A percentile compares a stretch with the other conserved stretches of the same genome.
phyloP scores from a whole-genome alignment of 768 basidiomycete species.

The Stropharia rugosoannulata region DNA sequence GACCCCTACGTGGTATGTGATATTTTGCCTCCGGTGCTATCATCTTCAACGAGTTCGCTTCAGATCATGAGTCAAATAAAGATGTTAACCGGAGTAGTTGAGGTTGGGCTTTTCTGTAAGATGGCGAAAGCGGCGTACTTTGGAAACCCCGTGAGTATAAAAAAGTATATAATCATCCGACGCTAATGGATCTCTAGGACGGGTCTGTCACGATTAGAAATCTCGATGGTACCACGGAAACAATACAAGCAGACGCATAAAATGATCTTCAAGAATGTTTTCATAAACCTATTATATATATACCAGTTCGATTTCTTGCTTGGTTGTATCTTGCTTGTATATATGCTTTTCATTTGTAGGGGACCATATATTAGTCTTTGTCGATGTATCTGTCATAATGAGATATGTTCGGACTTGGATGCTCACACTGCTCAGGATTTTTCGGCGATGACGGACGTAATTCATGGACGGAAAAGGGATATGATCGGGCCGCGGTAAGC shows the following conservation, averaged over 20 bases:
- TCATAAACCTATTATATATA: not conserved
- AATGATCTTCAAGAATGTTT: not conserved
- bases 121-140: constrained; percentile 98
- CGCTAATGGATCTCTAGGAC: constrained; percentile 38
- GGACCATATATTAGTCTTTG: not conserved
- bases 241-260: constrained; percentile 18
- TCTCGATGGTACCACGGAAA: constrained; percentile 40
- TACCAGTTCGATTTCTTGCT: constrained; percentile 25
- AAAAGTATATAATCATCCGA: not conserved
- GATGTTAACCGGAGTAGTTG: constrained; percentile 96
- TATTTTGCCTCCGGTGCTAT: not conserved
- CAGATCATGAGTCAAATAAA: constrained; percentile 84
- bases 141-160: constrained; percentile 65
- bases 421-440: too few relatives aligned
- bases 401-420: not conserved
- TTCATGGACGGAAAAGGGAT: not conserved
- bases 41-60: not conserved
- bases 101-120: constrained; percentile 95
- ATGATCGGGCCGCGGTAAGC: constrained; percentile 1
- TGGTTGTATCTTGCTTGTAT: constrained; percentile 8
- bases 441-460: not conserved
- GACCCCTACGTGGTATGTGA: constrained; percentile 59
- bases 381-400: not conserved
- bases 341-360: not conserved
- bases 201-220: constrained; percentile 68